Percentiles rank a stretch among this genome's conserved stretches.
Evolutionary conservation across 192 early-diverging fungal genomes (phyloP).

Genomic region (Borealophlyctis nickersoniae): DNA sequence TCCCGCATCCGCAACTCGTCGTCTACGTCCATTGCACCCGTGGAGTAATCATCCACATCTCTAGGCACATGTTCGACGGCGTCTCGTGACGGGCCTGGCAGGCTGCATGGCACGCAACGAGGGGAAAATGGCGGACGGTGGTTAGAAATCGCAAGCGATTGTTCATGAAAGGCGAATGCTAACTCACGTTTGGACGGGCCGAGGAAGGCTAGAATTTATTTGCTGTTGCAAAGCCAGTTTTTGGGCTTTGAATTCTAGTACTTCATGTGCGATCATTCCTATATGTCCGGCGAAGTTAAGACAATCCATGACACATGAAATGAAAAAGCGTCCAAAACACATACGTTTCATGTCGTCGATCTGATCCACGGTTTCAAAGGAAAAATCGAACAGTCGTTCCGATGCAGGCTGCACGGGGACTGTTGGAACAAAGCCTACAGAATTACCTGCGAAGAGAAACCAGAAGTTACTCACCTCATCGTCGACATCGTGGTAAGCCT

Average conservation of each 20-base stretch:
- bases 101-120: no score
- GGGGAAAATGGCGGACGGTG: slow-evolving; percentile 4
- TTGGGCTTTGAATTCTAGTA: slow-evolving; percentile 52
- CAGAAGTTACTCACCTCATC: slow-evolving; percentile 72
- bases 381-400: slow-evolving; percentile 71
- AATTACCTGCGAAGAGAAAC: not conserved
- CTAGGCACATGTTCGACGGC: slow-evolving; percentile 28
- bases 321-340: slow-evolving; percentile 15
- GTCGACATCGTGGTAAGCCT: slow-evolving; percentile 85
- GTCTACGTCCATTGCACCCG: slow-evolving; percentile 52
- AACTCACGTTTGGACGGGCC: slow-evolving; percentile 22
- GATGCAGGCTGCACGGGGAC: slow-evolving; percentile 53
- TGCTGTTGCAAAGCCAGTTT: slow-evolving; percentile 40
- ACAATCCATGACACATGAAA: not conserved
- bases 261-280: slow-evolving; percentile 44
- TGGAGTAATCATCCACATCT: slow-evolving; percentile 45
- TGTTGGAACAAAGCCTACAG: not conserved
- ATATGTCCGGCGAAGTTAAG: not conserved
- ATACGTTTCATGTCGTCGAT: slow-evolving; percentile 78
- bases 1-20: slow-evolving; percentile 44
- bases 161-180: slow-evolving; percentile 5
- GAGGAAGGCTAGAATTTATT: slow-evolving; percentile 29
- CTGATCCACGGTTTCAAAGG: slow-evolving; percentile 72
- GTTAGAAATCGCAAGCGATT: slow-evolving; percentile 19
- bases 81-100: slow-evolving; percentile 39